These are phyloP conservation scores for Santalum album DNA, from an alignment of 164 flowering plant genomes.

Conservation along the genomic window DNA sequence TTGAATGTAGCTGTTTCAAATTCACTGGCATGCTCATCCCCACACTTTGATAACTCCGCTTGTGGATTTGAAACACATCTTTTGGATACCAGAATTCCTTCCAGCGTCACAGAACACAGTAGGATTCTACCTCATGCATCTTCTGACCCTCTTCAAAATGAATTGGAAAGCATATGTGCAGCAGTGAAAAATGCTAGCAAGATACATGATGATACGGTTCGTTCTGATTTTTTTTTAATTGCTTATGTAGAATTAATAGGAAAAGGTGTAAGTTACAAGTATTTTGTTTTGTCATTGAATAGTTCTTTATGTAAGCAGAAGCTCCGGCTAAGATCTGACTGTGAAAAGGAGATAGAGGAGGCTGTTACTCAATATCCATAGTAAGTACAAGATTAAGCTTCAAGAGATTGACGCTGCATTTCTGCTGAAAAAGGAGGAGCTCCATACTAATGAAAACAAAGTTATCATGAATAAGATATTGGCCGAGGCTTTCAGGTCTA, in stretches of 20 bases:
- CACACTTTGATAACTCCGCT: not conserved
- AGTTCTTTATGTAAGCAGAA: slow-evolving; percentile 34
- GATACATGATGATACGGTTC: slow-evolving; percentile 48
- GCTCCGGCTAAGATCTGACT: slow-evolving; percentile 33
- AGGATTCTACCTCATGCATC: slow-evolving; percentile 9
- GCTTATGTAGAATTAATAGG: no score
- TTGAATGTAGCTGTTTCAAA: no score
- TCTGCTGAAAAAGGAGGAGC: slow-evolving; percentile 19
- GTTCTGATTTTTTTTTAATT: slow-evolving; percentile 12
- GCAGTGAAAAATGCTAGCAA: slow-evolving; percentile 34
- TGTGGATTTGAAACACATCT: slow-evolving; percentile 11
- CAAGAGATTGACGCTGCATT: slow-evolving; percentile 43
- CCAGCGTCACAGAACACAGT: slow-evolving; percentile 10
- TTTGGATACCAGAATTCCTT: slow-evolving; percentile 8
- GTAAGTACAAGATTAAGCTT: slow-evolving; percentile 38
- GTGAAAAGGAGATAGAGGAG: slow-evolving; percentile 75
- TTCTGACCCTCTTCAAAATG: slow-evolving; percentile 59
- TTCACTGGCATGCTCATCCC: no score
- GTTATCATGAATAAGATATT: slow-evolving; percentile 45
- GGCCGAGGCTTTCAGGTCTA: slow-evolving; percentile 53
- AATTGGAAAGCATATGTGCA: slow-evolving; percentile 37
- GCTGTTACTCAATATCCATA: no score
- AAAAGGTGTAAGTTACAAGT: no score
- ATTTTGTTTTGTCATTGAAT: no score
- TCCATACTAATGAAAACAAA: slow-evolving; percentile 29